These are phyloP conservation scores for Fraxinus americana DNA, from an alignment of 257 asterid genomes.

Conservation along the genomic window DNA sequence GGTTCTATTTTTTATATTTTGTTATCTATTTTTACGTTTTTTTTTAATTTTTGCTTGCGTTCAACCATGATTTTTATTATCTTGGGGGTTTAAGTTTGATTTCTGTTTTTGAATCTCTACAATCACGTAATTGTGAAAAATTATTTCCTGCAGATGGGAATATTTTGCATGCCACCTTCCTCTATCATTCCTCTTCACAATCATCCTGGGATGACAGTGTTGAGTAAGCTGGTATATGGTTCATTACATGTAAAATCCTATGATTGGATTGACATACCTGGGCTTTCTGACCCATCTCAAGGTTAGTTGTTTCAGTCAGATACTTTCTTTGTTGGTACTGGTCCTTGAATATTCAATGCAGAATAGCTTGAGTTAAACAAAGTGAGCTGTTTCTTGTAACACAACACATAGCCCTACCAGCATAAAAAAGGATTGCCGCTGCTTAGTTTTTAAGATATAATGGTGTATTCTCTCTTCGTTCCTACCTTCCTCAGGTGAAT, in stretches of 20 bases:
- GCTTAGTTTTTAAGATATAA: background rate
- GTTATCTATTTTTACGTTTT: background rate
- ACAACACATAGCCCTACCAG: background rate
- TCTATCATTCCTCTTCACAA: constrained; percentile 96
- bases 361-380: constrained; percentile 1
- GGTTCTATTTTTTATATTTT: background rate
- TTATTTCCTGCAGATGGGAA: constrained; percentile 77
- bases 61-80: background rate
- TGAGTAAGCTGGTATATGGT: constrained; percentile 97
- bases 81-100: constrained; percentile 8
- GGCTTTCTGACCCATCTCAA: constrained; percentile 68
- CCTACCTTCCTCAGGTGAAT: constrained; percentile 3
- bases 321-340: constrained; percentile 19
- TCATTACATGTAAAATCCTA: constrained; percentile 80
- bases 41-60: constrained; percentile 10
- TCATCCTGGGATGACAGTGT: constrained; percentile 99
- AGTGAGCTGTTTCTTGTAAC: constrained; percentile 8
- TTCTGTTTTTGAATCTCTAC: constrained; percentile 16
- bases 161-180: constrained; percentile 95
- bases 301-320: constrained; percentile 49
- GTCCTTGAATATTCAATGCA: constrained; percentile 12
- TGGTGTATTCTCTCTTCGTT: constrained; percentile 2
- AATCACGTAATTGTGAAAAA: constrained; percentile 22
- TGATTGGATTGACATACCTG: constrained; percentile 83
- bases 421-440: constrained; percentile 2